A percentile compares a stretch with the other conserved stretches of the same genome.
Conservation (phyloP, 1,284 basidiomycete species). For the Veloboletus limbatus region DNA sequence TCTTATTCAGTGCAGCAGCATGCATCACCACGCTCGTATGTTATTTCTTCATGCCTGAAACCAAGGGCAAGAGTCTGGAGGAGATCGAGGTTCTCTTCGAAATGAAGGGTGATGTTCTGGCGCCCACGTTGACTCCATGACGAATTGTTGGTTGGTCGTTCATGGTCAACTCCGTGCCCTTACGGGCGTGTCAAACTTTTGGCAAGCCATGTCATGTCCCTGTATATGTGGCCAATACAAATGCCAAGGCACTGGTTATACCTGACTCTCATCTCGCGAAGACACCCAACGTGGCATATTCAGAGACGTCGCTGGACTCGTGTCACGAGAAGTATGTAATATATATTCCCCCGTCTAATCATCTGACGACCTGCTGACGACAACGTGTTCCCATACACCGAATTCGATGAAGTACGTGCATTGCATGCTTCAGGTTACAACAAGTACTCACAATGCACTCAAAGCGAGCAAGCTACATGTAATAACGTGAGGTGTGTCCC, state of each 20-base stretch:
- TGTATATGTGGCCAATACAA: slow-evolving; percentile 1
- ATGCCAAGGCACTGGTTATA: no score
- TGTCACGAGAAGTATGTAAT: no score
- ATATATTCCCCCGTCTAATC: no score
- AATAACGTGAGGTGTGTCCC: not conserved
- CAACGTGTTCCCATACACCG: no score
- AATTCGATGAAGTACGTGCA: no score
- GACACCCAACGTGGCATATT: no score
- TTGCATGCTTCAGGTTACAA: no score
- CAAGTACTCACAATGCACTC: no score
- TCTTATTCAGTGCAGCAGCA: slow-evolving; percentile 43
- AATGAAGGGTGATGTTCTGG: slow-evolving; percentile 10
- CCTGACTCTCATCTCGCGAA: not conserved
- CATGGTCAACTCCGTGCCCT: not conserved
- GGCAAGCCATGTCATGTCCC: not conserved
- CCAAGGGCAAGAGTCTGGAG: slow-evolving; percentile 44
- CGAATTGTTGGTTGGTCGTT: not conserved
- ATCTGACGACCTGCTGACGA: no score
- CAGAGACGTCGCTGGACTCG: no score
- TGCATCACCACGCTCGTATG: slow-evolving; percentile 40
- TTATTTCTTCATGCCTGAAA: slow-evolving; percentile 44
- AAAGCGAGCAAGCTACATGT: no score
- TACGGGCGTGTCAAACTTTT: not conserved
- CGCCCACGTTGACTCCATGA: slow-evolving; percentile 3
- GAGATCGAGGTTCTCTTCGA: slow-evolving; percentile 40